Conservation (phyloP, 768 basidiomycete genomes). For the Serendipita vermifera region DNA sequence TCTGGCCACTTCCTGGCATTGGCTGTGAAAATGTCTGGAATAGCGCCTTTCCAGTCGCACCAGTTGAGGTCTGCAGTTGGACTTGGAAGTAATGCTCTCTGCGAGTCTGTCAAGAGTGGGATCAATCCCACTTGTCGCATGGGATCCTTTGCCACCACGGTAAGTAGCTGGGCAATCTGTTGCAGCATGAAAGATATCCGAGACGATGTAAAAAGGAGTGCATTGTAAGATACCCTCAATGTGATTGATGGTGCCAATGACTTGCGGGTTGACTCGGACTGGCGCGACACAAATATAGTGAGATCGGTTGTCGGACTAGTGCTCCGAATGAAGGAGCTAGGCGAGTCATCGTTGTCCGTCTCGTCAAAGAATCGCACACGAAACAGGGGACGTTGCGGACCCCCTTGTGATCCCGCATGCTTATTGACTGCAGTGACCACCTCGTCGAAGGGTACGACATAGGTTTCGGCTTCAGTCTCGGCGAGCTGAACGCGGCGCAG, state of each 20-base stretch:
- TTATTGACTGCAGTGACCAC: slow-evolving; percentile 58
- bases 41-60: slow-evolving; percentile 96
- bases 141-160: slow-evolving; percentile 55
- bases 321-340: slow-evolving; percentile 58
- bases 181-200: slow-evolving; percentile 72
- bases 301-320: slow-evolving; percentile 85
- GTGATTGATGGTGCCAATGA: slow-evolving; percentile 63
- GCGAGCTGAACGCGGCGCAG: slow-evolving; percentile 74
- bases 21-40: slow-evolving; percentile 83
- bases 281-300: slow-evolving; percentile 74
- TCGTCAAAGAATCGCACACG: slow-evolving; percentile 95
- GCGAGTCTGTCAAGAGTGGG: slow-evolving; percentile 59
- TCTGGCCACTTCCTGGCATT: slow-evolving; percentile 76
- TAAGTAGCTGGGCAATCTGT: slow-evolving; percentile 69
- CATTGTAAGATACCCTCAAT: slow-evolving; percentile 85
- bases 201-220: slow-evolving; percentile 70
- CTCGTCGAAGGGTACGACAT: slow-evolving; percentile 68
- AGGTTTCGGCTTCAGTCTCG: slow-evolving; percentile 68
- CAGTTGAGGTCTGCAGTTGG: slow-evolving; percentile 84
- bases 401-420: slow-evolving; percentile 42
- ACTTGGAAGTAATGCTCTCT: slow-evolving; percentile 60
- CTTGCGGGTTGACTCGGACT: slow-evolving; percentile 51
- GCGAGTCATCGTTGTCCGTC: slow-evolving; percentile 46
- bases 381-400: slow-evolving; percentile 49
- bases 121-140: slow-evolving; percentile 62